Evolutionary conservation across 768 basidiomycete species (phyloP), one percentile per base, ranked within the genome.

Genomic region (Podaxis sp.): DNA sequence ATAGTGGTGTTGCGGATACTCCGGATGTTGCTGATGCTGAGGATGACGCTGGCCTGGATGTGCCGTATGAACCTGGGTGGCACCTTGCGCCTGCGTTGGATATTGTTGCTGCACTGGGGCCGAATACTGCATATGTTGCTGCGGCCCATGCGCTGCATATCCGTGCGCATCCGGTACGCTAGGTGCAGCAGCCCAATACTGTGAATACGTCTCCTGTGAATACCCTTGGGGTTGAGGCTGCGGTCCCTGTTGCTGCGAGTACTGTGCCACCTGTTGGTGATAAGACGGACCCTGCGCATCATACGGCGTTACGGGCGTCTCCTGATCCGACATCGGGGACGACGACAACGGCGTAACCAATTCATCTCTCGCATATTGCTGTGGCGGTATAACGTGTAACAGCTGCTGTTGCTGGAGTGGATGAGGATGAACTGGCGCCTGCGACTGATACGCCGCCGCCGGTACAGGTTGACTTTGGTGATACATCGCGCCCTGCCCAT

Each of bases 1-100:
- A 64, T 85, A 84, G 38, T 71, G 70, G 36, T 67, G 72, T 10
- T 73, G 76, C 22, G 64, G 73, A 1, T 71, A 60, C 40, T 66
- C 69, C 26, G 68, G 65, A 26, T 71, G 71, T 26, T 67, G 66
- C 26, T 61, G 70, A 37, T 64, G 70, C 36, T 62, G 65, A 20
- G 59, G 52, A 58, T 72, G 68, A 20, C 64, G 57, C 22, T 65
- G 67, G 6, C 64, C 68, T 28, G 46, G 24, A 56, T 53, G 41
- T 15, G 36, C 2, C 33, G 15, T 37, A 37, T 37, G n/a, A n/a
- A 22, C 49, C 41, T 48, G 8, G 36, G 20, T 12, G 17, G 56
- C 41, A 37, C 20, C 33, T 8, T 33, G 33, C 8, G 33, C 8
- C 28, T 44, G 24, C 7, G 44, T 46, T 17, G 44, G 15, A 46